Evolutionary conservation across 148 eudicot species (phyloP), one percentile per base, ranked within the genome.

Genomic region (Amaranthus palmeri): DNA sequence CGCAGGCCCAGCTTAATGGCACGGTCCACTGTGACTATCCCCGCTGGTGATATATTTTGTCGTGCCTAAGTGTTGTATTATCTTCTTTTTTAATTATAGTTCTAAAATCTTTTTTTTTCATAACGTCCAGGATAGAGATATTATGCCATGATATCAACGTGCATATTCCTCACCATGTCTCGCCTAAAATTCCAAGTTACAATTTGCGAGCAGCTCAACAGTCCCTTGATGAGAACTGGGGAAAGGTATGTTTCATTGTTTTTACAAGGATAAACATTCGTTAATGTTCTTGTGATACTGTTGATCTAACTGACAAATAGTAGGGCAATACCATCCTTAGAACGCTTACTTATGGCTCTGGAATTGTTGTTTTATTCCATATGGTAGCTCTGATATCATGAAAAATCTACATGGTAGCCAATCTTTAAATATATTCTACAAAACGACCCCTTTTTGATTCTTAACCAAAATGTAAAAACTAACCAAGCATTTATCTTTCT

Each of bases 11-110:
- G 82, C 97, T 93, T 58, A 89, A 83, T 68, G 97, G 98, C 72
- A 93, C 97, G 3, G 98, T 93, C 68, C 98, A 93, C 56, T 93
- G 97, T 68, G 97, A 88, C 84, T 93, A 93, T 72, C 98, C 97
- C 61, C 80, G 80, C 72, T 93, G 98, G 98, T 93, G 86, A 69
- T 47, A 52, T 13, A 60, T 60, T 65, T 9, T 54, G 60, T 69
- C 13, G 43, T 47, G 46, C 17, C 10, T 53, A 63, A 14, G 14
- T 45, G 5, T 68, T 47, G 17, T 10, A 61, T 46, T 45, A 55
- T 58, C 47, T 58, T 46, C 3, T 58, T 25, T 64, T 70, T 8
- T 3, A n/a, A 36, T 59, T 4, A 60, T 61, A 41, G 65, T 9
- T 65, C 12, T 65, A 3, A 54, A 47, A 67, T 65, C 53, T 54